Evolutionary conservation across 2,329 filamentous ascomycete genomes (phyloP), one percentile per base, ranked within the genome.

Genomic region (Helicocarpus griseus): DNA sequence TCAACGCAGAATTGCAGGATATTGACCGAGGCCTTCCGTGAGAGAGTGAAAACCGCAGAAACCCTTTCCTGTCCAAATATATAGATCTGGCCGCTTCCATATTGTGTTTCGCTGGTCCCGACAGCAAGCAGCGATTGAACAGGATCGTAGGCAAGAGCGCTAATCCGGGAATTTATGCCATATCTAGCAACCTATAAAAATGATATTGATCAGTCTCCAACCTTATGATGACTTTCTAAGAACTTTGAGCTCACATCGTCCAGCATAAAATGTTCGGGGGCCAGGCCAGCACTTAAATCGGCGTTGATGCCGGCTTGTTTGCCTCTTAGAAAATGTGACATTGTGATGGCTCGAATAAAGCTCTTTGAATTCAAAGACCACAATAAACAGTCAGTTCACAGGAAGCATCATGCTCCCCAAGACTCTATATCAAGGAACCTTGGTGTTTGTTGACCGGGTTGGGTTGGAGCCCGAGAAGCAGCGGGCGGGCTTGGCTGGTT

Each of bases 271-370:
- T 87, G 73, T 55, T 88, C 86, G 35, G 88, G 80, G 17, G 81
- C 77, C 56, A 97, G 82, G 58, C 85, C 86, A 17, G 83, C 83
- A 49, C 90, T 95, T 58, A 98, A 79, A 72, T 97, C 93, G 70
- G 85, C 87, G 66, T 89, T 86, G 61, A 98, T 86, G 63, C 93
- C 93, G 52, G 89, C 82, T 77, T 97, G 93, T 77, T 95, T 96
- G 61, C 87, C 86, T 66, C 93, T 80, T 56, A 98, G 74, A 66
- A 97, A 91, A 61, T 86, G 82, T 51, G 90, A 83, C 90, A 96
- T 96, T 33, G 41, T 53, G n/a, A n/a, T 17, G n/a, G 33, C 17
- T 47, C 7, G 13, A n/a, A 45, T 45, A 29, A 8, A 22, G 14
- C 3, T 38, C 4, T 4, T n/a, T 13, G 14, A 13, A 35, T 11